phyloP scores from a whole-genome alignment of 352 stramenopile genomes.

The Globisporangium nodosum region DNA sequence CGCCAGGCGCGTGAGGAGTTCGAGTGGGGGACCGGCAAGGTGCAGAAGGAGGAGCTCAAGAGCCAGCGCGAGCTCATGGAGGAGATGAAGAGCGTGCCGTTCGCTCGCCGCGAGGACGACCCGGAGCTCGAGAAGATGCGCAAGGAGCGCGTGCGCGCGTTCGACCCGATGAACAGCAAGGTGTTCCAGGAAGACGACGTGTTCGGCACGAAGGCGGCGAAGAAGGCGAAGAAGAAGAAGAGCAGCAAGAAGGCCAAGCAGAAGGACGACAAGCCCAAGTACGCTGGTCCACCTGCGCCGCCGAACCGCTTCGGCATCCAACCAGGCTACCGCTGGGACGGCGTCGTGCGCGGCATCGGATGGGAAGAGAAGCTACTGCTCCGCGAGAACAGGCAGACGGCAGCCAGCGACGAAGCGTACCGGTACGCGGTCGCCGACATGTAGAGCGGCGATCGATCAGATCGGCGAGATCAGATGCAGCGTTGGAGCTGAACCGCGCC shows the following conservation, averaged over 20 bases:
- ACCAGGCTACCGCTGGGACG: slow-evolving; percentile 98
- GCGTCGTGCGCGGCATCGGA: slow-evolving; percentile 93
- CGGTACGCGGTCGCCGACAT: slow-evolving; percentile 79
- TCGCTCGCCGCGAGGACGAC: slow-evolving; percentile 66
- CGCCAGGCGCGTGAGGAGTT: slow-evolving; percentile 77
- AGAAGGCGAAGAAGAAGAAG: slow-evolving; percentile 37
- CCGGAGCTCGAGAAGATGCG: slow-evolving; percentile 59
- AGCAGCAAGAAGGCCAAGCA: slow-evolving; percentile 43
- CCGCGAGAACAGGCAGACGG: slow-evolving; percentile 56
- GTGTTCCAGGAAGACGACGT: slow-evolving; percentile 60
- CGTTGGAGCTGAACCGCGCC: not conserved
- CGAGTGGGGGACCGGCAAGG: slow-evolving; percentile 78
- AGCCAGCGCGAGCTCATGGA: slow-evolving; percentile 54
- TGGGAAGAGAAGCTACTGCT: slow-evolving; percentile 94
- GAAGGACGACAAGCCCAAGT: slow-evolving; percentile 47
- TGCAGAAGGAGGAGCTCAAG: slow-evolving; percentile 67
- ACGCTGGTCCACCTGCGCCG: slow-evolving; percentile 61
- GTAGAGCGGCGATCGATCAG: slow-evolving; percentile 23
- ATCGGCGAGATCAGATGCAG: not conserved
- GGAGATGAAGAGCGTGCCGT: slow-evolving; percentile 59
- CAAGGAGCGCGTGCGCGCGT: slow-evolving; percentile 52
- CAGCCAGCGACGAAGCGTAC: slow-evolving; percentile 69
- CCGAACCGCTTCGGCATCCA: slow-evolving; percentile 87
- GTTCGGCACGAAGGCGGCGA: slow-evolving; percentile 23
- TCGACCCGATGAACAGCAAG: slow-evolving; percentile 78